phyloP scores from a whole-genome alignment of 768 basidiomycete genomes.

The Collybiopsis luxurians region DNA sequence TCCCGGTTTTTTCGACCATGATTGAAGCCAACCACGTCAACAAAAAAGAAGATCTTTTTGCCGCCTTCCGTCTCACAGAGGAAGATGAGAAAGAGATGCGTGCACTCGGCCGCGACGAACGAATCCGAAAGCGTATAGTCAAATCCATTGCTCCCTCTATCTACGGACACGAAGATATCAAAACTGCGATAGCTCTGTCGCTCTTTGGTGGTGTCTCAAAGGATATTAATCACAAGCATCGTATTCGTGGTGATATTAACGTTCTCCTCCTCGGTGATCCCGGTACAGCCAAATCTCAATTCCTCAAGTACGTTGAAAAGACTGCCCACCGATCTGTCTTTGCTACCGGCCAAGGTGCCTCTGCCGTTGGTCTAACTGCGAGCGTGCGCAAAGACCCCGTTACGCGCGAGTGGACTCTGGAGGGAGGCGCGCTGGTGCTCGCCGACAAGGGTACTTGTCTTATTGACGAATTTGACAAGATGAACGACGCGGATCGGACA shows the following conservation, averaged over 20 bases:
- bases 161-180: constrained; percentile 99
- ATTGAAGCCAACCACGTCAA: constrained; percentile 98
- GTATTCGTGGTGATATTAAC: constrained; percentile 98
- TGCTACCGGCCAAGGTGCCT: constrained; percentile 97
- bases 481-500: constrained; percentile 98
- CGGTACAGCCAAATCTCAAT: constrained; percentile 98
- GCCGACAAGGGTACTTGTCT: constrained; percentile 98
- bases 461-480: constrained; percentile 99
- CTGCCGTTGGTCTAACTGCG: constrained; percentile 96
- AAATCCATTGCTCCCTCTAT: constrained; percentile 99
- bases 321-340: constrained; percentile 97
- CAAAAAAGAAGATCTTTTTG: constrained; percentile 98
- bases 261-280: constrained; percentile 95
- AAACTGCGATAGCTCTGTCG: constrained; percentile 93
- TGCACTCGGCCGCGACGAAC: constrained; percentile 81
- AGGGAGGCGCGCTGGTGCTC: constrained; percentile 96
- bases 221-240: constrained; percentile 94
- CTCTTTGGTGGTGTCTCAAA: constrained; percentile 94
- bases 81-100: constrained; percentile 96
- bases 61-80: constrained; percentile 96
- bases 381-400: constrained; percentile 98
- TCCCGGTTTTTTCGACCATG: constrained; percentile 98
- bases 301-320: constrained; percentile 98
- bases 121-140: constrained; percentile 95
- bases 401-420: constrained; percentile 97